Evolutionary conservation across 805 yeast species (phyloP).

Genomic region (Sugiyamaella marilandica): DNA sequence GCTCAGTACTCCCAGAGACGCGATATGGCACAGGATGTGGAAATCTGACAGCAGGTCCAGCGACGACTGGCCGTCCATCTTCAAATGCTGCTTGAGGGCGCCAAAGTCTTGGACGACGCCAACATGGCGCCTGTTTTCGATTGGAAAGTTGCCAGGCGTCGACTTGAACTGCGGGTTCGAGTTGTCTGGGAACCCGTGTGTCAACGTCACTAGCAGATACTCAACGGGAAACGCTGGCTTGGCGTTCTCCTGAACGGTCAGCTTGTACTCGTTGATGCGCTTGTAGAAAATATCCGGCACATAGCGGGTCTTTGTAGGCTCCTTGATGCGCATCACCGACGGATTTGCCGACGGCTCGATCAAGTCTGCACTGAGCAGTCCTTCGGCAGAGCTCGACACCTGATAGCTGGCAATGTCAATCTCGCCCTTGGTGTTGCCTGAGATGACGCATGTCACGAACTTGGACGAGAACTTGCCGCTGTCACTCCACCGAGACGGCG

Average conservation of each 20-base stretch:
- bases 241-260: constrained; percentile 82
- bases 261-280: constrained; percentile 79
- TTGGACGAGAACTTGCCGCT: constrained; percentile 73
- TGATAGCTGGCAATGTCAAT: constrained; percentile 90
- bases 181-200: constrained; percentile 85
- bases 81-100: constrained; percentile 49
- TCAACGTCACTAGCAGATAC: constrained; percentile 74
- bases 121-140: constrained; percentile 73
- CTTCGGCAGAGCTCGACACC: constrained; percentile 83
- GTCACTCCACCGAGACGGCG: constrained; percentile 57
- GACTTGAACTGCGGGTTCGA: constrained; percentile 47
- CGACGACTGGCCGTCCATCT: constrained; percentile 31
- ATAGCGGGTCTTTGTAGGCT: constrained; percentile 65
- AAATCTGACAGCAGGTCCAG: constrained; percentile 56
- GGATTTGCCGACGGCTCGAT: constrained; percentile 89
- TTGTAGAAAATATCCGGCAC: constrained; percentile 93
- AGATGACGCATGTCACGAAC: constrained; percentile 86
- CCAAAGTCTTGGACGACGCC: constrained; percentile 69
- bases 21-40: constrained; percentile 63
- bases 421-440: constrained; percentile 85
- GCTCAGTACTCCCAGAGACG: constrained; percentile 53
- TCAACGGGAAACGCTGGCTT: constrained; percentile 94
- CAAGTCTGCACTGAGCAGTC: constrained; percentile 77
- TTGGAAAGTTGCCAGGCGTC: constrained; percentile 46
- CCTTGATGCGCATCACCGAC: constrained; percentile 73